Evolutionary conservation across 345 rosid species (phyloP), one percentile per base, ranked within the genome.

Genomic region (Xanthoceras sorbifolium): DNA sequence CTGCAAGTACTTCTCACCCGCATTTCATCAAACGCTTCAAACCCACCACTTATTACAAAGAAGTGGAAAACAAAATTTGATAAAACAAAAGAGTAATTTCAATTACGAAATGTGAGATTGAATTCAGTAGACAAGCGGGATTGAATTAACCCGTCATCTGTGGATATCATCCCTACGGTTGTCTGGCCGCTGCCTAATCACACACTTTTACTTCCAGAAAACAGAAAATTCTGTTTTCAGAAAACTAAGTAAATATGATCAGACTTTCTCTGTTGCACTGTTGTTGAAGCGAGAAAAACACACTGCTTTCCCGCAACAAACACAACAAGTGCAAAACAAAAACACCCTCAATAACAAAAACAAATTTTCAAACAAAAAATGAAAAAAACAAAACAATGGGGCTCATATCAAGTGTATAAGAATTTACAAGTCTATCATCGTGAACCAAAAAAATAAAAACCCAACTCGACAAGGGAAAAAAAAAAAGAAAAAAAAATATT

Each of bases 161-260:
- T 85, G 92, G 92, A 85, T 80, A 67, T 79, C 90, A 87, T 85
- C 84, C 23, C 89, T 85, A 83, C 87, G 88, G 92, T 89, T 89
- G 92, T 87, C 90, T 87, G 90, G 85, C 90, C 92, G 88, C 84
- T 67, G 86, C 85, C 87, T 79, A n/a, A 80, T 73, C 74, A 20
- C 67, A 32, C 9, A 46, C 8, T 55, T 8, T 42, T 14, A 22
- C 42, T 64, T 29, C 69, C 46, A 31, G 46, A 64, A 14, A 77
- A 74, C 73, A 69, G 42, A 40, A 38, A 54, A 52, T 23, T n/a
- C 3, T 61, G 67, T 67, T 67, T 36, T 48, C 31, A 6, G 65
- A 73, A 63, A 67, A 62, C 54, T 15, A 50, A 67, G 63, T 23
- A 55, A 11, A 62, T n/a, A 6, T 22, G 66, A 78, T 65, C 29